These are phyloP conservation scores for Moesziomyces antarcticus DNA, from an alignment of 1,284 basidiomycete genomes.

Conservation along the genomic window DNA sequence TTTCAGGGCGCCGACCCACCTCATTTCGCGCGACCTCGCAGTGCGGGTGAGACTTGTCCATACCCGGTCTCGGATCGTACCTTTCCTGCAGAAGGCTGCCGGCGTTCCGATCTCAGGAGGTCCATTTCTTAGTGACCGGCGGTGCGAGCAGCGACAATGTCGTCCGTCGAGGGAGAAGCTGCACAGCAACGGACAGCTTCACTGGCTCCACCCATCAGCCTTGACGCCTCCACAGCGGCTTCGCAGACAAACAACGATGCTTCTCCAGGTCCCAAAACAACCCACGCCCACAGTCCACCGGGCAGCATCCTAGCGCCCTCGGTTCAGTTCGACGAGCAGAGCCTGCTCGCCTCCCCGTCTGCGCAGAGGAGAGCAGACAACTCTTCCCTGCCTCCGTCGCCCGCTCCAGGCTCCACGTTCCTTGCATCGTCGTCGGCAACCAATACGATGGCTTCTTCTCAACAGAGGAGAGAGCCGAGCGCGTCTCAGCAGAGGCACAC, in stretches of 20 bases:
- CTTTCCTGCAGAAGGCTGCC: too few relatives aligned
- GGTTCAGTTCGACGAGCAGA: constrained; percentile 52
- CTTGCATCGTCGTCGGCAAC: constrained; percentile 11
- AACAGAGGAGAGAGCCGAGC: constrained; percentile 14
- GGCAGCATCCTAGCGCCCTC: constrained; percentile 35
- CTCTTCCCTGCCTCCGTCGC: constrained; percentile 28
- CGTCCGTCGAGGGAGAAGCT: background rate
- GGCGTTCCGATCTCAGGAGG: too few relatives aligned
- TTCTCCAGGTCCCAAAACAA: constrained; percentile 11
- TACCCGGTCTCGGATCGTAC: background rate
- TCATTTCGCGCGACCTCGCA: background rate
- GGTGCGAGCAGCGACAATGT: background rate
- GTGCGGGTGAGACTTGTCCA: background rate
- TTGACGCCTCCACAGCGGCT: constrained; percentile 2
- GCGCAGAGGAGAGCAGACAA: constrained; percentile 29
- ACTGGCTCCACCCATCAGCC: background rate
- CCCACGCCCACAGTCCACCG: constrained; percentile 17
- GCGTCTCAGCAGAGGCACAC: background rate
- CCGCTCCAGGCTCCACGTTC: constrained; percentile 8
- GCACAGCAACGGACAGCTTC: constrained; percentile 1
- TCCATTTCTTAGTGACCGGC: too few relatives aligned
- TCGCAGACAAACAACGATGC: constrained; percentile 22
- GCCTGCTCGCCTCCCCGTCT: constrained; percentile 31
- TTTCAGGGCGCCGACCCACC: background rate
- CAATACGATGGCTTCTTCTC: constrained; percentile 5